These are phyloP conservation scores for Juglanconis sp. DNA, from an alignment of 2,329 filamentous ascomycete genomes.

Conservation along the genomic window DNA sequence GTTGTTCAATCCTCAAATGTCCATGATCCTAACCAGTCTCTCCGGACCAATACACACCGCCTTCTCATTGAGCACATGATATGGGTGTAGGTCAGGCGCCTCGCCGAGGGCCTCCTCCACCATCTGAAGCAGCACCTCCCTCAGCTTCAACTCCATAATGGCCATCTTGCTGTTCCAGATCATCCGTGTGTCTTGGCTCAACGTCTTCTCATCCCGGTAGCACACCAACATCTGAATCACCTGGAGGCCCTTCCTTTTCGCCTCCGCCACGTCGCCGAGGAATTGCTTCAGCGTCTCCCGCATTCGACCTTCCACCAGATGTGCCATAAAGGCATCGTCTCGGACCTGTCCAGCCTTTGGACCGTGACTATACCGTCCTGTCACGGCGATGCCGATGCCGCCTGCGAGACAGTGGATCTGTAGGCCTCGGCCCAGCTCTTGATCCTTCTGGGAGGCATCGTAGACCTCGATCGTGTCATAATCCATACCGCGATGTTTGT, in stretches of 20 bases:
- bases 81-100: not conserved
- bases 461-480: not conserved
- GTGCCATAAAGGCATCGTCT: not conserved
- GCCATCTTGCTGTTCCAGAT: not conserved
- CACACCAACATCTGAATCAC: not conserved
- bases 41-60: not conserved
- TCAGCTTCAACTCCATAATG: not conserved
- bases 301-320: constrained; percentile 3
- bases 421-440: not conserved
- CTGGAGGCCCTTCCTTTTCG: not conserved
- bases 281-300: constrained; percentile 3
- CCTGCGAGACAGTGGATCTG: constrained; percentile 2
- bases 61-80: constrained; percentile 4
- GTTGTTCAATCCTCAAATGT: not conserved
- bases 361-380: not conserved
- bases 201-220: constrained; percentile 3
- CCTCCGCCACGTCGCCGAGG: not conserved
- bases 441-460: not conserved
- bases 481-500: not conserved
- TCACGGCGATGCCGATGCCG: constrained; percentile 1
- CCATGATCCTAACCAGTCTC: not conserved
- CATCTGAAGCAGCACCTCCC: not conserved
- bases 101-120: not conserved
- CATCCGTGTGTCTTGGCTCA: constrained; percentile 2
- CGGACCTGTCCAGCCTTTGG: not conserved